phyloP scores from a whole-genome alignment of 1,139 yeast genomes.

The Sugiyamaella castrensis region DNA sequence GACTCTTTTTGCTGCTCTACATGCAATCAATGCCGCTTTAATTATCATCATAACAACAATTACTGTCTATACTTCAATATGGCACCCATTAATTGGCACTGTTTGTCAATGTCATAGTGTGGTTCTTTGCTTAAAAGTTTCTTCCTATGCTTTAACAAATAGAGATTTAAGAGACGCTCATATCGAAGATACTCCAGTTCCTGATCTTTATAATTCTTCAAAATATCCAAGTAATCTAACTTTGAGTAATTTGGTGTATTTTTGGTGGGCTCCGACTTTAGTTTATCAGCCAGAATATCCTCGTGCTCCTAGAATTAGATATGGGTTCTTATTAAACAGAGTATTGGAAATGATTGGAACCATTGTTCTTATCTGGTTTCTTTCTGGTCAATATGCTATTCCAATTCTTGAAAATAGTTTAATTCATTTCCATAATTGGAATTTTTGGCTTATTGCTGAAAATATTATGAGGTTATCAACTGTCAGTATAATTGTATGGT shows the following conservation, averaged over 20 bases:
- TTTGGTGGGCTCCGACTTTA: conserved; percentile 47
- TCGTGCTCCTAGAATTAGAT: conserved; percentile 34
- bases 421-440: conserved; percentile 28
- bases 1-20: conserved; percentile 36
- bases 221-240: conserved; percentile 44
- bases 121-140: conserved; percentile 41
- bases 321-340: conserved; percentile 37
- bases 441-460: conserved; percentile 36
- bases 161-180: conserved; percentile 40
- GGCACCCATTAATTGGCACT: conserved; percentile 46
- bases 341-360: conserved; percentile 38
- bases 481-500: conserved; percentile 44
- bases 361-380: conserved; percentile 37
- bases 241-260: conserved; percentile 37
- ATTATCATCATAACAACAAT: conserved; percentile 36
- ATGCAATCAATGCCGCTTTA: conserved; percentile 35
- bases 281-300: conserved; percentile 49
- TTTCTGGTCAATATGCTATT: conserved; percentile 43
- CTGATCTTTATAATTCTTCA: conserved; percentile 34
- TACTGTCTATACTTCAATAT: conserved; percentile 37
- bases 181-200: conserved; percentile 29
- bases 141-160: conserved; percentile 46
- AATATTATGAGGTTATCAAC: conserved; percentile 41
- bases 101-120: conserved; percentile 42
- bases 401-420: conserved; percentile 43